phyloP scores from a whole-genome alignment of 208 protist species.

The Porcisia hertigi region DNA sequence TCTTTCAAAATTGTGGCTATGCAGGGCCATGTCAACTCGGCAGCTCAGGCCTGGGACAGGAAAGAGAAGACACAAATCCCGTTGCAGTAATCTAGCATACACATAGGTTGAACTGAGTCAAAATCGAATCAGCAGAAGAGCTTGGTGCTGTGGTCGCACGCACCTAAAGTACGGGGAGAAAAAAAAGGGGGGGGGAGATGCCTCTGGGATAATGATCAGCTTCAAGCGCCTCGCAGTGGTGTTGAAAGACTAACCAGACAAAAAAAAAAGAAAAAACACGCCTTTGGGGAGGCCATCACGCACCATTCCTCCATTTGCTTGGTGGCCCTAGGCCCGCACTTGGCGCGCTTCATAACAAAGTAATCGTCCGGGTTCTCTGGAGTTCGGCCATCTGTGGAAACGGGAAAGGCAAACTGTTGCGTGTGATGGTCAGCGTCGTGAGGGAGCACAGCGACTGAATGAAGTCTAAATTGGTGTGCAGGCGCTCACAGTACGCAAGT shows the following conservation, averaged over 20 bases:
- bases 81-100: background rate
- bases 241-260: background rate
- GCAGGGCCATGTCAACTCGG: background rate
- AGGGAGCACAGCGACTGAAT: conserved; percentile 30
- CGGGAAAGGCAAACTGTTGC: conserved; percentile 14
- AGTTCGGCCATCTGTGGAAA: conserved; percentile 7
- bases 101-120: background rate
- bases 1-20: background rate
- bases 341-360: conserved; percentile 1
- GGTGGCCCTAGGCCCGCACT: background rate
- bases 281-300: background rate
- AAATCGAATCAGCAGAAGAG: background rate
- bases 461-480: conserved; percentile 43
- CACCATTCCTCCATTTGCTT: background rate
- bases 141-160: background rate
- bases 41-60: too few relatives aligned
- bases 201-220: background rate
- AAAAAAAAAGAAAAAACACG: too few relatives aligned
- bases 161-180: background rate
- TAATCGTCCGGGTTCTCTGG: conserved; percentile 18
- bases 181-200: background rate
- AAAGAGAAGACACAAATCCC: too few relatives aligned
- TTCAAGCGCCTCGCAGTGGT: background rate
- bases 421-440: conserved; percentile 19
- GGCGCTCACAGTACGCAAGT: conserved; percentile 32